Conservation (phyloP, 2,329 filamentous ascomycete species). For the Aspergillus sp. region DNA sequence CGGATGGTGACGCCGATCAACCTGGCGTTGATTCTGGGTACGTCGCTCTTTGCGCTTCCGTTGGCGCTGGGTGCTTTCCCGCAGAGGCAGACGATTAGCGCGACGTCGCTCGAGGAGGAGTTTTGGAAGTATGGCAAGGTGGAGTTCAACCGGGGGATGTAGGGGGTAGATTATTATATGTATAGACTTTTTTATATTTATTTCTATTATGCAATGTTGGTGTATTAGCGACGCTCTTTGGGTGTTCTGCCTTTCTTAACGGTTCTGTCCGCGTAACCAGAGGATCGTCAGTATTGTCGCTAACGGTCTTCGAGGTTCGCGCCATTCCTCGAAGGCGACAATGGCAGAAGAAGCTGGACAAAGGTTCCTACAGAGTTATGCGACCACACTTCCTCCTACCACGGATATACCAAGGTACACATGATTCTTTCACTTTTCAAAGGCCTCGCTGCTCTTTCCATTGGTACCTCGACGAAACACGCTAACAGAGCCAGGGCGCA, state of each 20-base stretch:
- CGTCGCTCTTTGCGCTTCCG: slow-evolving; percentile 85
- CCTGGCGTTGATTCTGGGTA: slow-evolving; percentile 81
- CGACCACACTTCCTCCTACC: not conserved
- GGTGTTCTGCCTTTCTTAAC: not conserved
- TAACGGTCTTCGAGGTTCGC: not conserved
- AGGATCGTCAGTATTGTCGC: not conserved
- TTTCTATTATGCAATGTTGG: too few species aligned
- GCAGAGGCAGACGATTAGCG: slow-evolving; percentile 81
- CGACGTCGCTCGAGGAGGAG: slow-evolving; percentile 77
- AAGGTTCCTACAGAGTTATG: not conserved
- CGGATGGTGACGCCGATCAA: slow-evolving; percentile 81
- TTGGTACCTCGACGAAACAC: not conserved
- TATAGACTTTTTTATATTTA: not conserved
- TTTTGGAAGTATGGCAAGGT: slow-evolving; percentile 83
- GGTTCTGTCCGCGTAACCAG: not conserved
- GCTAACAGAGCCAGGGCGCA: not conserved
- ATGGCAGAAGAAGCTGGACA: not conserved
- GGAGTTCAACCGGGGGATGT: slow-evolving; percentile 97
- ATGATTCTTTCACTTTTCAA: not conserved
- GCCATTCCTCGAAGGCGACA: not conserved
- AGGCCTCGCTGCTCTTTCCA: not conserved
- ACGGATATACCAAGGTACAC: not conserved
- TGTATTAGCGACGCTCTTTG: not conserved
- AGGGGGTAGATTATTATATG: not conserved
- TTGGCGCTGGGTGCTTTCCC: slow-evolving; percentile 91